phyloP scores from a whole-genome alignment of 2,329 filamentous ascomycete species.

The Mollisiaceae sp. region DNA sequence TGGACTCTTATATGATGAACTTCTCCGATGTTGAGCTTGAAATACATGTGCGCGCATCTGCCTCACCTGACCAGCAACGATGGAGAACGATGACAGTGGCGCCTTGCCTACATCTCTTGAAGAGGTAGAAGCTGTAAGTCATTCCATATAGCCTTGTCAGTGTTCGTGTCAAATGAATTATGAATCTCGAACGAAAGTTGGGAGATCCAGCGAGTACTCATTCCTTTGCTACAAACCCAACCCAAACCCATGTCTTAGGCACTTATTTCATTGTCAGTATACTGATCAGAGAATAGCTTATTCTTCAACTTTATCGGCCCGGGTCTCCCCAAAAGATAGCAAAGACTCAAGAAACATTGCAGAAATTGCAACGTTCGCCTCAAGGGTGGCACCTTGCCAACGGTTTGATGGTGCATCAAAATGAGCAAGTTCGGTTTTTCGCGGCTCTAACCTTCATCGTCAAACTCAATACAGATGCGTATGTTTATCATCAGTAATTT shows the following conservation, averaged over 20 bases:
- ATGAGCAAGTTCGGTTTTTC: slow-evolving; percentile 85
- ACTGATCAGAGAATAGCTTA: slow-evolving; percentile 43
- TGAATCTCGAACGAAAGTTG: too few species aligned
- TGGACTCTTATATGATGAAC: background rate
- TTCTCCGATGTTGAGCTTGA: background rate
- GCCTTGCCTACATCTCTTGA: slow-evolving; percentile 39
- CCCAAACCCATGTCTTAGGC: too few species aligned
- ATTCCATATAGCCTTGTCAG: background rate
- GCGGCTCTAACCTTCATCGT: slow-evolving; percentile 91
- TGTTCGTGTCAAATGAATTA: background rate
- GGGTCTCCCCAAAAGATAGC: slow-evolving; percentile 48
- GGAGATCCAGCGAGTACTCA: too few species aligned
- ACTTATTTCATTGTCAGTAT: background rate
- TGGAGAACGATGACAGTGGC: slow-evolving; percentile 29
- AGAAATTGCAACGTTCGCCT: slow-evolving; percentile 76
- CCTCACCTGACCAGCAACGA: slow-evolving; percentile 22
- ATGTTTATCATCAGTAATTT: slow-evolving; percentile 35
- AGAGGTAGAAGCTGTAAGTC: slow-evolving; percentile 40
- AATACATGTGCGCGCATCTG: background rate
- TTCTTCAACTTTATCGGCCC: slow-evolving; percentile 57
- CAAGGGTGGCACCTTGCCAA: slow-evolving; percentile 88
- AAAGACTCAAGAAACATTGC: slow-evolving; percentile 74
- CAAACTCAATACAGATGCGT: slow-evolving; percentile 93
- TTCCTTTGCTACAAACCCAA: too few species aligned
- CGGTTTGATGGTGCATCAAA: slow-evolving; percentile 69